phyloP scores from a whole-genome alignment of 306 rosid genomes.

The Nissolia schottii region DNA sequence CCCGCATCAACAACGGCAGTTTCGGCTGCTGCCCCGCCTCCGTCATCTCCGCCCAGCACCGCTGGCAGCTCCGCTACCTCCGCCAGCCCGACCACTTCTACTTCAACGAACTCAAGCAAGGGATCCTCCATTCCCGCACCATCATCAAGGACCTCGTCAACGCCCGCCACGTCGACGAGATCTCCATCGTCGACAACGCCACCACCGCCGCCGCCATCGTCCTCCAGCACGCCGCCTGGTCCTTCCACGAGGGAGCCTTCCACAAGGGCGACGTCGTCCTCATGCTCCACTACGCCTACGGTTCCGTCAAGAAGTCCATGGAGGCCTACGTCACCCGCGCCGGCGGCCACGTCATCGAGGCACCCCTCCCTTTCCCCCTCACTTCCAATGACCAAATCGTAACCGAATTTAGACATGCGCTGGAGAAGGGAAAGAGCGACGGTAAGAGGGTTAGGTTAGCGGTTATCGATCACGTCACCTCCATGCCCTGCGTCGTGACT shows the following conservation, averaged over 20 bases:
- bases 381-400: conserved; percentile 65
- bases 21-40: conserved; percentile 84
- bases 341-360: conserved; percentile 83
- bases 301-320: conserved; percentile 82
- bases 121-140: conserved; percentile 56
- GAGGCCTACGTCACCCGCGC: conserved; percentile 88
- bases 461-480: conserved; percentile 92
- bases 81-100: conserved; percentile 86
- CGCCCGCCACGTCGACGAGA: conserved; percentile 71
- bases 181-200: conserved; percentile 94
- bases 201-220: conserved; percentile 98
- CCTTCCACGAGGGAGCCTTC: conserved; percentile 66
- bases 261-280: conserved; percentile 66
- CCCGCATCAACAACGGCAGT: conserved; percentile 94
- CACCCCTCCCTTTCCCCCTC: conserved; percentile 83
- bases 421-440: conserved; percentile 60
- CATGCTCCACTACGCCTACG: conserved; percentile 91
- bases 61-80: conserved; percentile 50
- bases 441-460: conserved; percentile 79
- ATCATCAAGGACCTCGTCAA: conserved; percentile 60
- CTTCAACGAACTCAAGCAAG: conserved; percentile 57
- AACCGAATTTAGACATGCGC: conserved; percentile 61
- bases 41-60: conserved; percentile 55
- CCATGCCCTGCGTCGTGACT: conserved; percentile 89
- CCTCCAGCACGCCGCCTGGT: conserved; percentile 77